Evolutionary conservation across 768 basidiomycete species (phyloP), one percentile per base, ranked within the genome.

Genomic region (Calocera cornea): DNA sequence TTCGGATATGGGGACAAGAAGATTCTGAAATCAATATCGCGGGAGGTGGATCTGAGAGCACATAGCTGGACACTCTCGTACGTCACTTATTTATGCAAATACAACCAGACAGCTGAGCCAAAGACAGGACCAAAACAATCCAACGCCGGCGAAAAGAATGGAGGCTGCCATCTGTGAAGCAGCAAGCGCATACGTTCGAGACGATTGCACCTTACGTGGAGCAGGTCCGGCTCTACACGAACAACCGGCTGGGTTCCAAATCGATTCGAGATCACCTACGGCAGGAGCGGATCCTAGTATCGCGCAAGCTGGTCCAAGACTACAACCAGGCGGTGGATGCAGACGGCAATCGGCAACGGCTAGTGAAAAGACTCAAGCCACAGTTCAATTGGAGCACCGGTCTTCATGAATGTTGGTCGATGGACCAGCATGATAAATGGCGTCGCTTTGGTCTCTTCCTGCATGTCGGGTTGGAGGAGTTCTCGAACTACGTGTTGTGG

Each of bases 381-480:
- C 69, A 70, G 2, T 68, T 67, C 0, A 82, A 78, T 64, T 80
- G 73, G 70, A 73, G 78, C 1, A 80, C 81, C 5, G 81, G 81
- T 0, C 75, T 81, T 0, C 81, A 77, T 34, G 78, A 83, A 63
- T 34, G 79, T 0, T 72, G 74, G 69, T 64, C 73, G 2, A 65
- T 76, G n/a, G 79, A 83, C 65, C 82, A 83, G 68, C 80, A 83
- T 69, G 79, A 83, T 67, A 83, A 83, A 64, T 82, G 78, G 78
- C 72, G 73, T 41, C 67, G 71, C 5, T 82, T 78, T 70, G 79
- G 79, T 0, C 73, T 82, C 0, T 73, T 66, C 27, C 70, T 79
- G 0, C 47, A 68, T 1, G 79, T 47, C 11, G 65, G 68, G 3
- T 80, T 69, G 78, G 79, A 1, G 64, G 67, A 1, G 60, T 69